A percentile compares a stretch with the other conserved stretches of the same genome.
Evolutionary conservation across 331 rosid species (phyloP).

Genomic region (Erythrophleum ivorense): DNA sequence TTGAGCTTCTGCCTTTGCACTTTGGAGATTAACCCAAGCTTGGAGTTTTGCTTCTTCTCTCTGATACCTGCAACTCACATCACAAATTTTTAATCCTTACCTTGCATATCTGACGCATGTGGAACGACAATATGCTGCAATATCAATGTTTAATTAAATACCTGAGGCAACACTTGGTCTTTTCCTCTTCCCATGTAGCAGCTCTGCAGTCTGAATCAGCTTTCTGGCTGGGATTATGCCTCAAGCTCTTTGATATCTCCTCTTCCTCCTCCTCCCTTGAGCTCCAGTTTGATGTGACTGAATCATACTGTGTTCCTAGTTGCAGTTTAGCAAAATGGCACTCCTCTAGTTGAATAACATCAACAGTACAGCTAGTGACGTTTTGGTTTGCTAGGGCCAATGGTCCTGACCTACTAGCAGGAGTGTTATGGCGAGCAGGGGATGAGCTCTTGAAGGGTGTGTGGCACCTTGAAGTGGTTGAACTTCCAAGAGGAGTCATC

Average conservation of each 20-base stretch:
- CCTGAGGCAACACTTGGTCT: constrained; percentile 84
- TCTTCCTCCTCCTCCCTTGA: constrained; percentile 95
- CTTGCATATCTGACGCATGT: not conserved
- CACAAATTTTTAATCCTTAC: not conserved
- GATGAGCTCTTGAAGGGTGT: constrained; percentile 86
- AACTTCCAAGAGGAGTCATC: constrained; percentile 97
- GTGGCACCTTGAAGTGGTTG: constrained; percentile 89
- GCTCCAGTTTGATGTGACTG: constrained; percentile 82
- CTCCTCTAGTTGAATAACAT: constrained; percentile 71
- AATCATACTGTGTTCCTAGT: constrained; percentile 72
- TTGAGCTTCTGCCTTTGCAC: constrained; percentile 90
- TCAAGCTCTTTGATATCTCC: constrained; percentile 91
- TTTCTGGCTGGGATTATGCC: constrained; percentile 67
- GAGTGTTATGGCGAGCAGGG: constrained; percentile 93
- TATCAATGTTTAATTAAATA: constrained; percentile 25
- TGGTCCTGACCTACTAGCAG: constrained; percentile 86
- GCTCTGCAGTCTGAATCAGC: constrained; percentile 69
- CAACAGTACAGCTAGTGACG: constrained; percentile 45
- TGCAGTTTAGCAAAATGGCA: constrained; percentile 83
- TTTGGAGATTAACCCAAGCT: constrained; percentile 88
- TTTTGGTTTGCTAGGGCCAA: constrained; percentile 52
- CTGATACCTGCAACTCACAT: constrained; percentile 60
- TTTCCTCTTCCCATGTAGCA: constrained; percentile 89
- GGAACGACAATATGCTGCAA: constrained; percentile 26
- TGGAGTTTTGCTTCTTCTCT: constrained; percentile 85